Evolutionary conservation across 1,284 basidiomycete species (phyloP), one percentile per base, ranked within the genome.

Genomic region (Sphaerobolus stellatus): DNA sequence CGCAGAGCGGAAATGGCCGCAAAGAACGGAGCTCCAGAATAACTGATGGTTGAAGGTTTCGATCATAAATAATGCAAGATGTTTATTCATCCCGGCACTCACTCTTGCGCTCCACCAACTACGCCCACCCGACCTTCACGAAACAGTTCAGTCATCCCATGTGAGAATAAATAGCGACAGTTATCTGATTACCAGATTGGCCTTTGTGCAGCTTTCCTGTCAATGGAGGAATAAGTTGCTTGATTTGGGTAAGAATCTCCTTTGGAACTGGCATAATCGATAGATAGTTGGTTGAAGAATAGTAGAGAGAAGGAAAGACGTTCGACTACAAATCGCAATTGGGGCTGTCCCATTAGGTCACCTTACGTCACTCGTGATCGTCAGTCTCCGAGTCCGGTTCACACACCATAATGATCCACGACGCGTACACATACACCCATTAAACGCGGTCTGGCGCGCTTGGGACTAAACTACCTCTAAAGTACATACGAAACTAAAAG

Each of bases 1-100:
- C 92, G 82, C 61, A 94, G 78, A 1, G 93, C 89, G 5, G 93
- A 88, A 64, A 96, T 92, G 25, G 91, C 84, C 3, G 92, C 88
- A 67, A 96, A 99, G 79, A 86, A 99, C 0, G 96, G 96, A 24
- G 96, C 96, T 16, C 96, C 97, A 0, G 94, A 93, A 71, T 98
- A 99, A 64, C 88, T 88, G 59, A 14, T 36, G 22, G 18, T 27
- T 25, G 43, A 22, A n/a, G n/a, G n/a, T 14, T 5, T 2, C 28
- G 4, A 43, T 13, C 28, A 14, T 20, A 25, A 48, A 38, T 27
- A n/a, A 27, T 22, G 24, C 41, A 30, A 46, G 8, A 43, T 11
- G 8, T 24, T 18, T 34, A 40, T 43, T 34, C 4, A 1, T 36
- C 3, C 16, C 8, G 22, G 28, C 29, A 7, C 80, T 60, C 61